Percentiles rank a stretch among this genome's conserved stretches.
phyloP scores from a whole-genome alignment of 2,329 filamentous ascomycete species.

The Tolypocladium amazonense region DNA sequence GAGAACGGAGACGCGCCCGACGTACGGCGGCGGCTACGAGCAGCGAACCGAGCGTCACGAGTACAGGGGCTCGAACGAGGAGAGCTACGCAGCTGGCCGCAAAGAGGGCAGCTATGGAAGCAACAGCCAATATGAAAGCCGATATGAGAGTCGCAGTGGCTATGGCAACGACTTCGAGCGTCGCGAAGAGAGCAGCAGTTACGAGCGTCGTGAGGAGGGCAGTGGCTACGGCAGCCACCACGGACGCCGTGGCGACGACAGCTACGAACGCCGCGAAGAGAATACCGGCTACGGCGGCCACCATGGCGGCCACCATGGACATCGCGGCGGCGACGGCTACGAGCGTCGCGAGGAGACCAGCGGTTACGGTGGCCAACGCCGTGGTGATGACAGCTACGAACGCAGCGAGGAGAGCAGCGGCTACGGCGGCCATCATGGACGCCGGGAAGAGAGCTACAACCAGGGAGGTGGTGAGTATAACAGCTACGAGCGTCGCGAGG shows the following conservation, averaged over 20 bases:
- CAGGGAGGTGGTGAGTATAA: conserved; percentile 11
- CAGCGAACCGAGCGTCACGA: conserved; percentile 45
- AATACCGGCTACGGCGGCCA: not conserved
- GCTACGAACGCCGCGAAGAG: conserved; percentile 9
- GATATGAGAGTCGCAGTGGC: conserved; percentile 12
- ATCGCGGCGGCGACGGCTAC: conserved; percentile 4
- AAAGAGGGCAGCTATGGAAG: conserved; percentile 10
- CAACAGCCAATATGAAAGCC: conserved; percentile 14
- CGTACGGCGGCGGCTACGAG: conserved; percentile 45
- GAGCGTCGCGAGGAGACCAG: conserved; percentile 7
- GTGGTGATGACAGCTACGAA: conserved; percentile 12
- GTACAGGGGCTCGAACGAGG: conserved; percentile 24
- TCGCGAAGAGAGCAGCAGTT: conserved; percentile 3
- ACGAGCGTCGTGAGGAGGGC: conserved; percentile 9
- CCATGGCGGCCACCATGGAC: not conserved
- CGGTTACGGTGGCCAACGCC: not conserved
- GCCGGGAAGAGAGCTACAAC: conserved; percentile 4
- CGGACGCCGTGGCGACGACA: not conserved
- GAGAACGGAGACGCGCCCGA: conserved; percentile 40
- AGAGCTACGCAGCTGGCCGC: conserved; percentile 10
- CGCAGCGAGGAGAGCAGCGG: conserved; percentile 5
- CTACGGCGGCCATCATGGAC: conserved; percentile 1
- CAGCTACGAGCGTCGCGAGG: conserved; percentile 10
- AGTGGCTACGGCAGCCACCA: not conserved
- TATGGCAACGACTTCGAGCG: conserved; percentile 11